Evolutionary conservation across 202 grass and related monocot genomes (phyloP).

Genomic region (Zizania palustris): DNA sequence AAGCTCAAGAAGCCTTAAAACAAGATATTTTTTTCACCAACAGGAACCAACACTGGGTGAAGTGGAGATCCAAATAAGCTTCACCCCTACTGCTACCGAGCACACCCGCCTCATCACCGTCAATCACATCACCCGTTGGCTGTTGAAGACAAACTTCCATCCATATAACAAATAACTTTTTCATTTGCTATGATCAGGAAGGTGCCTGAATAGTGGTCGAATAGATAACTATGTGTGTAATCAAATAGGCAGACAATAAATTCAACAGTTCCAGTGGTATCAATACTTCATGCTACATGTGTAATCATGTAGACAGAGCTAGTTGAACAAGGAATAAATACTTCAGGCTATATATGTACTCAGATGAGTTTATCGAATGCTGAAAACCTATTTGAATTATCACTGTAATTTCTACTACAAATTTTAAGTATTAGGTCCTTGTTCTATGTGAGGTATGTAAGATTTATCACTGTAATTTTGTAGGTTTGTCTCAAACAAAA

Average conservation of each 20-base stretch:
- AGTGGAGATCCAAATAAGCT: no score
- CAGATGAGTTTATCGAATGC: not conserved
- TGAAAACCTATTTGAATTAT: not conserved
- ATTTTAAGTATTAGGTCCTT: not conserved
- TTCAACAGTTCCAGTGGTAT: not conserved
- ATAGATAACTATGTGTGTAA: not conserved
- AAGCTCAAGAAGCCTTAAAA: no score
- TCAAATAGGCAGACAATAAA: not conserved
- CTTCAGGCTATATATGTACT: conserved; percentile 9
- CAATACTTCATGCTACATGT: not conserved
- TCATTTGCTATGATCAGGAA: not conserved
- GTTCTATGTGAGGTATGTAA: not conserved
- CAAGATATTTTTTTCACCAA: no score
- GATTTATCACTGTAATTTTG: conserved; percentile 5
- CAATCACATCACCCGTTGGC: no score
- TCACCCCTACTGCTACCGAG: no score
- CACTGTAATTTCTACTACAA: not conserved
- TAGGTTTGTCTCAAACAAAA: not conserved
- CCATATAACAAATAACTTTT: conserved; percentile 5
- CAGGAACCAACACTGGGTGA: no score
- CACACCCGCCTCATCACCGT: no score
- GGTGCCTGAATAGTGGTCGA: not conserved
- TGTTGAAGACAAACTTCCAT: conserved; percentile 6
- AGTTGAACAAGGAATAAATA: not conserved
- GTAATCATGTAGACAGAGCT: not conserved